These are phyloP conservation scores for Candida cerambycidarum DNA, from an alignment of 805 yeast genomes.

Conservation along the genomic window DNA sequence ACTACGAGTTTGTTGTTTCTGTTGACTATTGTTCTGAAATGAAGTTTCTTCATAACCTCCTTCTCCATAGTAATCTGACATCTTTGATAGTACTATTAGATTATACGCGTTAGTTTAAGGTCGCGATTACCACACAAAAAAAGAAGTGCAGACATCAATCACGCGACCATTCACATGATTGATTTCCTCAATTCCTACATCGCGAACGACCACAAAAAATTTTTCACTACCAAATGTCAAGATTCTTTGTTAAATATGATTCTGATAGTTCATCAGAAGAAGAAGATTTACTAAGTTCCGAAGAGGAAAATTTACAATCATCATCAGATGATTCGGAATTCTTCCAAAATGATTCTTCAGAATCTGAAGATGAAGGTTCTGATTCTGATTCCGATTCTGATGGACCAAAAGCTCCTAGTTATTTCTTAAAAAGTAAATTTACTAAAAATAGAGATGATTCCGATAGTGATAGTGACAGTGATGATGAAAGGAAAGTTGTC, in stretches of 20 bases:
- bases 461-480: slow-evolving; percentile 57
- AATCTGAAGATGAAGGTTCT: slow-evolving; percentile 30
- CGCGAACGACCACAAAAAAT: slow-evolving; percentile 1
- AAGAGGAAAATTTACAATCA: slow-evolving; percentile 52
- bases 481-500: slow-evolving; percentile 80
- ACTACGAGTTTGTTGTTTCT: slow-evolving; percentile 25
- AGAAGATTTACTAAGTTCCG: slow-evolving; percentile 53
- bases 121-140: background rate
- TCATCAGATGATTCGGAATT: slow-evolving; percentile 49
- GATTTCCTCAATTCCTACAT: slow-evolving; percentile 1
- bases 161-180: background rate
- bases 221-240: slow-evolving; percentile 58
- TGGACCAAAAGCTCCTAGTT: slow-evolving; percentile 49
- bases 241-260: slow-evolving; percentile 76
- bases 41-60: slow-evolving; percentile 10
- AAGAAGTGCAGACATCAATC: background rate
- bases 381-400: slow-evolving; percentile 38
- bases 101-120: background rate
- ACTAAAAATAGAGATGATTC: slow-evolving; percentile 35
- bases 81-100: background rate
- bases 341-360: slow-evolving; percentile 39
- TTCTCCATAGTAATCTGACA: slow-evolving; percentile 7
- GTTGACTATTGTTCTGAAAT: slow-evolving; percentile 23
- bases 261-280: slow-evolving; percentile 55
- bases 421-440: slow-evolving; percentile 53